Evolutionary conservation across 352 stramenopile genomes (phyloP), one percentile per base, ranked within the genome.

Genomic region (Phytophthora boehmeriae): DNA sequence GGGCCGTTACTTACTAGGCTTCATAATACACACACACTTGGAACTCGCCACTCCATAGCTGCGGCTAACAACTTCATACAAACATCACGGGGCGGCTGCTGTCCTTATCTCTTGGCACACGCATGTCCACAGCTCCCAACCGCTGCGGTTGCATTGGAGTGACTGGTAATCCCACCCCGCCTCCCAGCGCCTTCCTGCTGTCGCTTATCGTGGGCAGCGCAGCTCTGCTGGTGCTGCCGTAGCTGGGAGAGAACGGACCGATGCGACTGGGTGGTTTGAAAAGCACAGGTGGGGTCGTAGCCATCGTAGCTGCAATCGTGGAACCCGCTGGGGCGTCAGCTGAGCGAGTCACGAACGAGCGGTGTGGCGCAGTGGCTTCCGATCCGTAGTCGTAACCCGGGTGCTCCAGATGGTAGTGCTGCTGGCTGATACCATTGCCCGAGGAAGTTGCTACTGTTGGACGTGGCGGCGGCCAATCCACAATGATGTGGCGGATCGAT

Each of bases 401-500:
- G 13, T 70, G 62, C 23, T 66, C 54, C 22, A 70, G 13, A 20
- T 57, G 44, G 25, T 62, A 62, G 30, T 44, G 44, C 44, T 9
- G 44, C 27, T 35, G 54, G 34, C 54, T 61, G 5, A 25, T 25
- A n/a, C 11, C 42, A 5, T 17, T 50, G 32, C 43, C 36, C 9
- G 41, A 59, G 11, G 45, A 28, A 2, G 43, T 19, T 8, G 44
- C 11, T 5, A 30, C 25, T 19, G 38, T 11, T 35, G n/a, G 32
- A 22, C 41, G 46, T 17, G 58, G 54, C 41, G 46, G 44, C 25
- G 73, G 73, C 73, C 73, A 81, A 50, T 81, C 69, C 2, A 53
- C 54, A 43, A 81, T 62, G 46, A 81, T 72, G 47, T 78, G 73
- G 6, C 62, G 65, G 32, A 81, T 76, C 17, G 73, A 67, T 19